Conservation (phyloP, 306 rosid species). For the Cercis canadensis region DNA sequence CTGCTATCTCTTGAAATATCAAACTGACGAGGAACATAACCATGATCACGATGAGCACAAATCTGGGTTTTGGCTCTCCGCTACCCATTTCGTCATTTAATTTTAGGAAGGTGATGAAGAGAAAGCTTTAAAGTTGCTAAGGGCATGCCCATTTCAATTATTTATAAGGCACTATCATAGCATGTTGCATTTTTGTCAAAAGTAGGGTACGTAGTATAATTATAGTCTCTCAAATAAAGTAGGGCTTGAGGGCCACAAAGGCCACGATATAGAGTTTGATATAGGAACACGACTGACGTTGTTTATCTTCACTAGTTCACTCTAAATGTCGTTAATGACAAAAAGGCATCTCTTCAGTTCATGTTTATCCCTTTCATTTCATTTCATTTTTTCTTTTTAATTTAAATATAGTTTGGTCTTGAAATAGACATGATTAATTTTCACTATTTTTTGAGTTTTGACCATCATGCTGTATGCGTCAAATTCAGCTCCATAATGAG, state of each 20-base stretch:
- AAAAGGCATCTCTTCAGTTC: constrained; percentile 26
- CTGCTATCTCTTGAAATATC: constrained; percentile 41
- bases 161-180: constrained; percentile 58
- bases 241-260: constrained; percentile 35
- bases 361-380: constrained; percentile 26
- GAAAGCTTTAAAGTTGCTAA: constrained; percentile 34
- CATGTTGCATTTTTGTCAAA: constrained; percentile 44
- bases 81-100: constrained; percentile 42
- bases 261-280: too few relatives aligned
- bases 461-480: constrained; percentile 19
- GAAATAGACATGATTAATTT: constrained; percentile 17
- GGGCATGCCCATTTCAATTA: constrained; percentile 38
- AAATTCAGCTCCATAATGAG: constrained; percentile 24
- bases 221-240: constrained; percentile 44
- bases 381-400: neutral
- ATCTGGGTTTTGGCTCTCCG: constrained; percentile 25
- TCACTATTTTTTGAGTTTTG: constrained; percentile 9
- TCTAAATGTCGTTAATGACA: constrained; percentile 24
- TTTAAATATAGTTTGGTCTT: constrained; percentile 21
- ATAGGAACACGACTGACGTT: constrained; percentile 11
- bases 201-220: constrained; percentile 54
- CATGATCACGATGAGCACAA: constrained; percentile 36
- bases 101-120: constrained; percentile 24
- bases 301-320: constrained; percentile 30
- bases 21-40: constrained; percentile 43